These are phyloP conservation scores for Poteriospumella lacustris DNA, from an alignment of 108 stramenopile species.

Conservation along the genomic window DNA sequence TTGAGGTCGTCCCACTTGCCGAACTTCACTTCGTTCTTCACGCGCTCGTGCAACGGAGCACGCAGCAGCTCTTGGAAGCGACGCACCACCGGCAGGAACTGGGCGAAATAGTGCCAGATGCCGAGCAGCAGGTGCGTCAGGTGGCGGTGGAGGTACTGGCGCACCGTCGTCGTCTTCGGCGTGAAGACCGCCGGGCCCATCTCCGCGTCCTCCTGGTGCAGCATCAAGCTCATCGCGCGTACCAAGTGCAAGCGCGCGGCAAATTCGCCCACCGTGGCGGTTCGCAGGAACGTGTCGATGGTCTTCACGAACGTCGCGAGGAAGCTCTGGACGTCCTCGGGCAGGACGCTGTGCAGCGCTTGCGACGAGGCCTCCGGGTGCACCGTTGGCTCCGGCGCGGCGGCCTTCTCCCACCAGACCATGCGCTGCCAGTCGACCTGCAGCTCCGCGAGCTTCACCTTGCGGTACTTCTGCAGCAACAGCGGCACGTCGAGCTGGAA, in stretches of 20 bases:
- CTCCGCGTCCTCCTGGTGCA: neutral
- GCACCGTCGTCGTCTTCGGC: neutral
- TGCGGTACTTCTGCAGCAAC: neutral
- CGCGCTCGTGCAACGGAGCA: conserved; percentile 67
- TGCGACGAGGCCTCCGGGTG: no score
- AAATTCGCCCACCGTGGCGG: conserved; percentile 45
- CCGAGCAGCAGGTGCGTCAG: conserved; percentile 57
- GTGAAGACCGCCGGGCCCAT: neutral
- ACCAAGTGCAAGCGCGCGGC: conserved; percentile 42
- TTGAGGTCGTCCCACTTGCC: conserved; percentile 98
- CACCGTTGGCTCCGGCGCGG: no score
- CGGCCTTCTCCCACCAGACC: no score
- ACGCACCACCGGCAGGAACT: conserved; percentile 54
- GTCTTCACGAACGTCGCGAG: conserved; percentile 32
- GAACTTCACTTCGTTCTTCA: conserved; percentile 85
- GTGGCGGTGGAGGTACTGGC: neutral
- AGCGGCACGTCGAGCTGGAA: neutral
- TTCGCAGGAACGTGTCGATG: conserved; percentile 47
- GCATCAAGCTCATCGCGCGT: conserved; percentile 31
- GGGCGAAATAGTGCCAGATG: conserved; percentile 66
- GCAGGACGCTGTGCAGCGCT: no score
- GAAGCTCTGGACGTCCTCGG: neutral
- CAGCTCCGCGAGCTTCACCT: neutral
- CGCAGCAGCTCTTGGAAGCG: conserved; percentile 46
- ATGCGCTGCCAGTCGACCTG: neutral